Evolutionary conservation across 768 basidiomycete species (phyloP), one percentile per base, ranked within the genome.

Genomic region (Filobasidium floriforme): DNA sequence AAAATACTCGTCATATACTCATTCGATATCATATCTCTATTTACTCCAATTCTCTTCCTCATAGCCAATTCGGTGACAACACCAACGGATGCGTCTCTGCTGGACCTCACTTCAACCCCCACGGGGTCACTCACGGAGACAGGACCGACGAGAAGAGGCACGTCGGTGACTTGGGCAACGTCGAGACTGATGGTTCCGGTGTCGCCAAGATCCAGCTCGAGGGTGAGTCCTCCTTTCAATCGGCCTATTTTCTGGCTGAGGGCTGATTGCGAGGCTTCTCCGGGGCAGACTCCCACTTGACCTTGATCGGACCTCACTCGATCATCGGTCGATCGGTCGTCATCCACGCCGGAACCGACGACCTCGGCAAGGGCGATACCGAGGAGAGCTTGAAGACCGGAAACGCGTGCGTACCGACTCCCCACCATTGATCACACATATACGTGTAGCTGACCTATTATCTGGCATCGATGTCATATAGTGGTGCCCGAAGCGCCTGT

Each of bases 101-200:
- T 41, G 88, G 88, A 1, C 70, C 85, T 41, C 89, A 91, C 78
- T 91, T 85, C 82, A 90, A 91, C 80, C 88, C 88, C 0, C 83
- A 82, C 77, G 81, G 78, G 22, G 81, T 82, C 66, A 83, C 79
- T 11, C 90, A 91, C 70, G 89, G 89, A 65, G 87, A 83, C 3
- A 87, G 83, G 11, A 75, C 77, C 10, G 66, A 70, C 4, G 62
- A 51, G 18, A 79, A 81, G 52, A 81, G 89, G 66, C 89, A 90
- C 76, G 85, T 88, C 32, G 89, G 78, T 68, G 78, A 79, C 66
- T 72, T 79, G 65, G 89, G 89, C 6, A 90, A 91, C 73, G 84
- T 91, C 73, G 70, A 83, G 72, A 82, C 84, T 57, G 83, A 91
- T 73, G 78, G 76, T 22, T 70, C 78, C 41, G 90, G 89, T 57